These are phyloP conservation scores for Gaultheria prostrata DNA, from an alignment of 148 eudicot species.

Conservation along the genomic window DNA sequence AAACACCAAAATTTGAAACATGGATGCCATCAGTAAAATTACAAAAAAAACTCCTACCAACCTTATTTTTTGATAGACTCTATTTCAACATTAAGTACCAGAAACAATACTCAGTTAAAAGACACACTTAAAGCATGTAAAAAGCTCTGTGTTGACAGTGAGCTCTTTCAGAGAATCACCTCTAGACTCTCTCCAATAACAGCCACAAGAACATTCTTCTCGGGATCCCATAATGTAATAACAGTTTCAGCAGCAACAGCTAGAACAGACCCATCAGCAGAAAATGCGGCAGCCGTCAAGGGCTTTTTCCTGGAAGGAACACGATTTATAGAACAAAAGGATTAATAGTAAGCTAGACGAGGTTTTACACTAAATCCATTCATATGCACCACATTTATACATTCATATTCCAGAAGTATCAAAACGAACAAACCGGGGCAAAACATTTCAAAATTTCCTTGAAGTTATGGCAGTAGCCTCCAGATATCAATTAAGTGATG, in stretches of 20 bases:
- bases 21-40: background rate
- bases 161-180: conserved; percentile 39
- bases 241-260: conserved; percentile 94
- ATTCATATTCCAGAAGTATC: background rate
- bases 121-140: background rate
- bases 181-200: conserved; percentile 62
- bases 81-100: background rate
- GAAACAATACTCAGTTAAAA: background rate
- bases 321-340: background rate
- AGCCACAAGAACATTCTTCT: conserved; percentile 75
- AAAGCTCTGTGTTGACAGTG: background rate
- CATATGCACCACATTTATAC: background rate
- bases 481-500: background rate
- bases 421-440: background rate
- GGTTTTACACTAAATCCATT: background rate
- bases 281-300: conserved; percentile 88
- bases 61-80: background rate
- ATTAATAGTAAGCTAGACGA: background rate
- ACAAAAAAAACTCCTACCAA: background rate
- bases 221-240: conserved; percentile 93
- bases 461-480: background rate
- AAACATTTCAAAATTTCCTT: background rate
- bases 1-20: background rate
- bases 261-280: conserved; percentile 83
- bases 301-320: conserved; percentile 59